These are phyloP conservation scores for Auriscalpium microsporum DNA, from an alignment of 768 basidiomycete species.

Conservation along the genomic window DNA sequence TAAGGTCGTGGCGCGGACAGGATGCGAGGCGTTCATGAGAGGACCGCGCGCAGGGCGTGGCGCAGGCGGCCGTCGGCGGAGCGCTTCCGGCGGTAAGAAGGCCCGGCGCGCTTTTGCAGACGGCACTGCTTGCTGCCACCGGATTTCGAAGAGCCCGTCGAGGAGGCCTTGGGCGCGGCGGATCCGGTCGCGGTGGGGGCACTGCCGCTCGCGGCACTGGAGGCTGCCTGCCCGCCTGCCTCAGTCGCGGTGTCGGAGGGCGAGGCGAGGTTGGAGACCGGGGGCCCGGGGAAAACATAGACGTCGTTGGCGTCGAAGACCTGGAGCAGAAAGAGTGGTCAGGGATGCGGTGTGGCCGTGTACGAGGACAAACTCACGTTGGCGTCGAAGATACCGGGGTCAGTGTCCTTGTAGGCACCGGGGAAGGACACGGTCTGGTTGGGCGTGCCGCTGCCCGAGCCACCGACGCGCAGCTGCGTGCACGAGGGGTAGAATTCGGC, in stretches of 20 bases:
- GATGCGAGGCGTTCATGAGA: too few relatives aligned
- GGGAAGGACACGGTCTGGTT: constrained; percentile 57
- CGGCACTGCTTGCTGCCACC: neutral
- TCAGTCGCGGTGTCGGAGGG: neutral
- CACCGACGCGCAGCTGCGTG: constrained; percentile 43
- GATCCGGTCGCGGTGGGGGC: neutral
- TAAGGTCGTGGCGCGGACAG: too few relatives aligned
- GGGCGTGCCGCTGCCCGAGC: constrained; percentile 44
- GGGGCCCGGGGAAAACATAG: constrained; percentile 10
- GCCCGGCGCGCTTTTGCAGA: neutral
- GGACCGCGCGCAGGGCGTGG: too few relatives aligned
- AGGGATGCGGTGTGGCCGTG: too few relatives aligned
- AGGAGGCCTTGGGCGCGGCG: neutral
- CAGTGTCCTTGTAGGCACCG: constrained; percentile 61
- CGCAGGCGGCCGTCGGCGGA: too few relatives aligned
- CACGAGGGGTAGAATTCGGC: constrained; percentile 81
- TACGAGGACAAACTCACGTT: constrained; percentile 21
- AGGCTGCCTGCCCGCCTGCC: neutral
- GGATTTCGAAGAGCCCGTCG: neutral
- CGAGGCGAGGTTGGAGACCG: constrained; percentile 13
- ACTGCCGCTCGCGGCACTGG: neutral
- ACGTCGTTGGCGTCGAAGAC: neutral
- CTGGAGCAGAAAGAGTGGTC: too few relatives aligned
- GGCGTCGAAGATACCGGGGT: constrained; percentile 64
- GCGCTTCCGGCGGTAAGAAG: too few relatives aligned